These are phyloP conservation scores for Citrus sp. DNA, from an alignment of 345 rosid genomes.

Conservation along the genomic window DNA sequence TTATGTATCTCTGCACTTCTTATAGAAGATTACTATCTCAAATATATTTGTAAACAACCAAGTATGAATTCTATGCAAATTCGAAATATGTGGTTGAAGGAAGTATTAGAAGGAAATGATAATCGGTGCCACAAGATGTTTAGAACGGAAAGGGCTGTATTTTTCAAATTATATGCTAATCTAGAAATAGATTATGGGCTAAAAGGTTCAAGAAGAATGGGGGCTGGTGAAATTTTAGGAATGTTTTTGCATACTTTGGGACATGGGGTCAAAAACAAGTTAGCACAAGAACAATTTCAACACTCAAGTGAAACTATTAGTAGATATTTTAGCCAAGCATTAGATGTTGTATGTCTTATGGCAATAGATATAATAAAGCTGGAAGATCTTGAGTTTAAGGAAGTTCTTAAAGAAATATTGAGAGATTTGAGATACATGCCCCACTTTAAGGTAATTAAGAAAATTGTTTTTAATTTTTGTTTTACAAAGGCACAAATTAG, in stretches of 20 bases:
- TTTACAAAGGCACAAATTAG: too few species aligned
- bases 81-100: not conserved
- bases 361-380: too few species aligned
- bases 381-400: too few species aligned
- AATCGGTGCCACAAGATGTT: not conserved
- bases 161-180: not conserved
- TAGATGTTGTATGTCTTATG: too few species aligned
- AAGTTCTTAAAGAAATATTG: too few species aligned
- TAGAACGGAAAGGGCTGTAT: too few species aligned
- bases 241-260: not conserved
- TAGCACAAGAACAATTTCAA: not conserved
- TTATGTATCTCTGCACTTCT: too few species aligned
- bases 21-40: too few species aligned
- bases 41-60: not conserved
- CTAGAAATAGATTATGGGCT: not conserved
- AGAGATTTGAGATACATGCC: too few species aligned
- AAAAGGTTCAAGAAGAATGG: not conserved
- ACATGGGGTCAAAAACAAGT: not conserved
- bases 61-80: not conserved
- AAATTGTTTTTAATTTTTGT: too few species aligned
- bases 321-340: too few species aligned
- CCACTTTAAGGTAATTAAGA: too few species aligned
- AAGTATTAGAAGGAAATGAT: not conserved
- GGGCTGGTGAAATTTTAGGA: not conserved
- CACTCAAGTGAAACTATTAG: not conserved